Evolutionary conservation across 768 basidiomycete species (phyloP), one percentile per base, ranked within the genome.

Genomic region (Russula lepida): DNA sequence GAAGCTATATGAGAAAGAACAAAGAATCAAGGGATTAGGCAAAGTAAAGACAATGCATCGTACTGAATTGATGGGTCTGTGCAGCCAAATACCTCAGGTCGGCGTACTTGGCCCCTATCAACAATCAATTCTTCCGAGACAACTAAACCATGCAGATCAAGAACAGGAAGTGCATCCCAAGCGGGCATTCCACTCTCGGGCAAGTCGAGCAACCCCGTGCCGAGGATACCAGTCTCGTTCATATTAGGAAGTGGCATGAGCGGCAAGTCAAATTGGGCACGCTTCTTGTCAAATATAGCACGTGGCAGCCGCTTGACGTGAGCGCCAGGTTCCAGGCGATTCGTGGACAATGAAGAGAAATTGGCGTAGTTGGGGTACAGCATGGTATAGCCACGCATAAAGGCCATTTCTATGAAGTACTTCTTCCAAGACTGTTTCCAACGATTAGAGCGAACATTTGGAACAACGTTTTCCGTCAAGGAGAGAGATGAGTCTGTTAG

Each of bases 381-480:
- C 92, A 93, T 93, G 54, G 84, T 81, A 72, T 90, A 91, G 3
- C 91, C 89, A 6, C 84, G 83, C 15, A 94, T 78, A 71, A 85
- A 89, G 44, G 82, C 84, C 57, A 93, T 77, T 71, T 94, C 92
- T 72, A 92, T 92, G 71, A 92, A 90, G 72, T 86, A 92, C 63
- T 85, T 85, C 72, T 94, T 94, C 92, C 92, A 94, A 7, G 88
- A 91, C 53, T 79, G 79, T 15, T 79, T 77, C 92, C 92, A 94
- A 33, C 76, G 73, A 75, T 89, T 93, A 33, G 89, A 92, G 47
- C 90, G 84, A 23, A 91, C 83, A 28, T 81, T 73, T 0, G 88
- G 89, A 28, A 93, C 89, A 66, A 93, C 76, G 46, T 74, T 63
- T 47, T 68, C 68, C 25, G 74, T 74, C 58, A 81, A 39, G 5